A percentile compares a stretch with the other conserved stretches of the same genome.
These are phyloP conservation scores for Aurantiochytrium sp. DNA, from an alignment of 108 stramenopile genomes.

Conservation along the genomic window DNA sequence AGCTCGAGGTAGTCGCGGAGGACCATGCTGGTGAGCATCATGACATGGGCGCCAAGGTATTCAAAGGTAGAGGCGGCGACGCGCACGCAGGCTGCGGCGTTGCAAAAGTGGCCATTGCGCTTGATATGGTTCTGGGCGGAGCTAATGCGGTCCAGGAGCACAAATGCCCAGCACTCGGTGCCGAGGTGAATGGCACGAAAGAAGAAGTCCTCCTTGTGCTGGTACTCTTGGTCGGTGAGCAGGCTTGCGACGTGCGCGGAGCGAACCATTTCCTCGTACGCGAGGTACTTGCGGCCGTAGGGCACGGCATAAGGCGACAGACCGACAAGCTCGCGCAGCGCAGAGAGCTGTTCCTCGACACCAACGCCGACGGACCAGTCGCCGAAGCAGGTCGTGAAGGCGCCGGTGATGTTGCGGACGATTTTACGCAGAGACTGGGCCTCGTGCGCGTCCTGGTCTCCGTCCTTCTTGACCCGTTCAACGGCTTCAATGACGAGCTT, in stretches of 20 bases:
- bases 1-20: slow-evolving; percentile 32
- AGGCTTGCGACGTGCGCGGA: slow-evolving; percentile 10
- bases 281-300: slow-evolving; percentile 17
- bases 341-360: slow-evolving; percentile 29
- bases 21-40: slow-evolving; percentile 35
- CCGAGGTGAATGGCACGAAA: slow-evolving; percentile 29
- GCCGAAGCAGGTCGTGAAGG: slow-evolving; percentile 21
- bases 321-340: slow-evolving; percentile 20
- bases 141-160: background rate
- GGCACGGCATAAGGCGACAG: slow-evolving; percentile 9
- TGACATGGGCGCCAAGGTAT: slow-evolving; percentile 34
- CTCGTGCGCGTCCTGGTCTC: background rate
- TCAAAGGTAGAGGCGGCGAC: slow-evolving; percentile 18
- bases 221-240: slow-evolving; percentile 10
- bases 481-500: slow-evolving; percentile 19
- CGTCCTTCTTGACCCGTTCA: background rate
- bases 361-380: slow-evolving; percentile 36
- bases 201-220: slow-evolving; percentile 35
- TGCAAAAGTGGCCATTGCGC: slow-evolving; percentile 15
- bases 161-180: slow-evolving; percentile 37
- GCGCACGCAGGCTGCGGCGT: slow-evolving; percentile 21
- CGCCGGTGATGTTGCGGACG: slow-evolving; percentile 31
- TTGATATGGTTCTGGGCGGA: background rate
- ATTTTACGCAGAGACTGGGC: slow-evolving; percentile 21
- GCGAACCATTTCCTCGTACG: slow-evolving; percentile 18